Evolutionary conservation across 2,329 filamentous ascomycete genomes (phyloP), one percentile per base, ranked within the genome.

Genomic region (Calonectria fujianensis): DNA sequence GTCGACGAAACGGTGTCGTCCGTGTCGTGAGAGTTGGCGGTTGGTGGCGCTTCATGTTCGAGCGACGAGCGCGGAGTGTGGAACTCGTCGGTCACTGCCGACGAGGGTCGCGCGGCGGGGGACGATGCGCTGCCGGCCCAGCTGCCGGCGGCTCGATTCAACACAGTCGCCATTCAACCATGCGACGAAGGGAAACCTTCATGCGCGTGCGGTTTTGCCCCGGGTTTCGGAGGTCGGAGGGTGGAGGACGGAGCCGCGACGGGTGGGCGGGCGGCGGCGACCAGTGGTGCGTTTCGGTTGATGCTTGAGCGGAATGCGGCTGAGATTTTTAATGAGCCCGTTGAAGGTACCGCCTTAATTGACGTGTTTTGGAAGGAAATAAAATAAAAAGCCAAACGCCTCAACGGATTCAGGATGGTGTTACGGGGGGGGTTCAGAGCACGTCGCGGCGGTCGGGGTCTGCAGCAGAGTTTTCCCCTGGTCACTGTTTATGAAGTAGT

Each of bases 151-250:
- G 76, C 70, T 73, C 75, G 80, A 77, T 82, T 79, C 81, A 82
- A 74, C 72, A 75, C 82, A 72, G 83, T 79, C 78, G 82, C 82
- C 83, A 85, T 85, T 78, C 82, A 80, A 80, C 82, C 81, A 82
- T 83, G 77, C 77, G 78, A 65, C 70, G 66, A 45, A 32, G 54
- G 65, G 24, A 24, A 74, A 66, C 54, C 57, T 48, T 68, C 74
- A 78, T 76, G 74, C 45, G 59, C 51, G 27, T 48, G 59, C 45
- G 27, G 51, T 54, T 63, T 57, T 51, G 24, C 32, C 69, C 68
- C 24, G 68, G 51, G 50, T 27, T 72, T 29, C 45, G 27, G 66
- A 39, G 37, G 45, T 27, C 39, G 41, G 67, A 24, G 67, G 39
- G 27, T 41, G 20, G 65, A 32, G 27, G 61, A 32, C 41, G 75